Conservation (phyloP, 371 early-diverging fungal genomes). For the Zopfochytrium polystomum region DNA sequence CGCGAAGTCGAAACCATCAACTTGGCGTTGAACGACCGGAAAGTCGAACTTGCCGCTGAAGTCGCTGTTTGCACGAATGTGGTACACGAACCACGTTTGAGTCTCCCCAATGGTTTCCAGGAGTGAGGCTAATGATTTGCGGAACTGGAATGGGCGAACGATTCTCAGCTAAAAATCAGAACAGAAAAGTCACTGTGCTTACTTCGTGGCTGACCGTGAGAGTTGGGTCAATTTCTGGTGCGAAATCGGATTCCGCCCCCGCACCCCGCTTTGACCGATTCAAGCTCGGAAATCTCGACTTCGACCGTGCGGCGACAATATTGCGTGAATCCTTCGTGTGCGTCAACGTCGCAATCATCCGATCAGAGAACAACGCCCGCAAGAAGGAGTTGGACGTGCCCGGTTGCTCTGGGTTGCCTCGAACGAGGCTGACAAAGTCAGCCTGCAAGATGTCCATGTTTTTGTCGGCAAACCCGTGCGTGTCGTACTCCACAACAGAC, state of each 20-base stretch:
- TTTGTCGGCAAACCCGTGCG: slow-evolving; percentile 68
- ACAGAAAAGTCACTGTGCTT: neutral
- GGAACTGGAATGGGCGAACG: slow-evolving; percentile 48
- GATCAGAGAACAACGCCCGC: slow-evolving; percentile 73
- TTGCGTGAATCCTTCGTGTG: slow-evolving; percentile 75
- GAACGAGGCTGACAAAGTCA: slow-evolving; percentile 80
- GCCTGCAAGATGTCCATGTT: slow-evolving; percentile 74
- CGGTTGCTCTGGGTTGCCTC: slow-evolving; percentile 56
- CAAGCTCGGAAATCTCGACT: slow-evolving; percentile 32
- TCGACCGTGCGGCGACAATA: slow-evolving; percentile 59
- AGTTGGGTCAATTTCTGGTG: slow-evolving; percentile 52
- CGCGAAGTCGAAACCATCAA: slow-evolving; percentile 51
- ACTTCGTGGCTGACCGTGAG: no score
- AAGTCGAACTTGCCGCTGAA: slow-evolving; percentile 54
- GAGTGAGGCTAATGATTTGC: slow-evolving; percentile 71
- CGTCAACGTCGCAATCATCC: slow-evolving; percentile 73
- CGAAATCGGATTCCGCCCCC: slow-evolving; percentile 36
- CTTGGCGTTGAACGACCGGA: slow-evolving; percentile 58
- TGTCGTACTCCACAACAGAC: slow-evolving; percentile 65
- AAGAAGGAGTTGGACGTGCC: slow-evolving; percentile 73
- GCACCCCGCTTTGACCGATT: slow-evolving; percentile 25
- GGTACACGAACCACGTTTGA: slow-evolving; percentile 80
- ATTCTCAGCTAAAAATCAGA: neutral
- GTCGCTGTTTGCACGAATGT: slow-evolving; percentile 74
- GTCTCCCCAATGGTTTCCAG: slow-evolving; percentile 78